Percentiles rank a stretch among this genome's conserved stretches.
These are phyloP conservation scores for Pythium aristosporum DNA, from an alignment of 352 stramenopile genomes.

Conservation along the genomic window DNA sequence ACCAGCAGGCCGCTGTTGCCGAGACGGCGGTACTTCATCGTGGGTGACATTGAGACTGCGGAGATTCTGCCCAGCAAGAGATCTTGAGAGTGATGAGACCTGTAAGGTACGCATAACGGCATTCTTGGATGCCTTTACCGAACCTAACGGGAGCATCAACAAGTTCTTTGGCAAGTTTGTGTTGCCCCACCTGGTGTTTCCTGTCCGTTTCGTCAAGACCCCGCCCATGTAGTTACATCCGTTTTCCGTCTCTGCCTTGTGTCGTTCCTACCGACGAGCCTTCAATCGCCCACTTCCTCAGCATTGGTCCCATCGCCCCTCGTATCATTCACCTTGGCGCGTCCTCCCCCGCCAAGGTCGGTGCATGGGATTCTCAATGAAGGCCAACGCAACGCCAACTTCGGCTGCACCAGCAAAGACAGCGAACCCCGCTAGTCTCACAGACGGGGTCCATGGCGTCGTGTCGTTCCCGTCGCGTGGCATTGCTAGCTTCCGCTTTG, in stretches of 20 bases:
- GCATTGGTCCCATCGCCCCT: neutral
- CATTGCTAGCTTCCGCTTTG: slow-evolving; percentile 3
- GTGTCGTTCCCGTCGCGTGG: slow-evolving; percentile 7
- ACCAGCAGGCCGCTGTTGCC: slow-evolving; percentile 47
- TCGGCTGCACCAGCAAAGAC: neutral
- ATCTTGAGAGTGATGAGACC: neutral
- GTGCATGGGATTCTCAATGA: neutral
- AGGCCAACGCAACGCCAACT: neutral
- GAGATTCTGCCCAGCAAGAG: neutral
- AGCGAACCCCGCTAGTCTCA: neutral
- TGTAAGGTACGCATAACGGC: no score
- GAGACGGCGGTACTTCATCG: slow-evolving; percentile 56
- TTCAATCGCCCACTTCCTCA: no score
- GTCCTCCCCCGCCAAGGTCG: neutral
- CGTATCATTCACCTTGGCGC: neutral
- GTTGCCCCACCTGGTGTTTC: no score
- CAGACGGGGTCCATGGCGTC: neutral
- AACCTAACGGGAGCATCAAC: no score
- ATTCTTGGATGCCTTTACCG: no score
- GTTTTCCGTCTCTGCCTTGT: no score
- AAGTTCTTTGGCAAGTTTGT: no score
- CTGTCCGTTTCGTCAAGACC: no score
- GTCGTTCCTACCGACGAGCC: no score
- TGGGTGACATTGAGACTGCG: neutral
- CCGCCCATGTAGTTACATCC: no score